Evolutionary conservation across 257 asterid genomes (phyloP), one percentile per base, ranked within the genome.

Genomic region (Nicotiana obtusifolia): DNA sequence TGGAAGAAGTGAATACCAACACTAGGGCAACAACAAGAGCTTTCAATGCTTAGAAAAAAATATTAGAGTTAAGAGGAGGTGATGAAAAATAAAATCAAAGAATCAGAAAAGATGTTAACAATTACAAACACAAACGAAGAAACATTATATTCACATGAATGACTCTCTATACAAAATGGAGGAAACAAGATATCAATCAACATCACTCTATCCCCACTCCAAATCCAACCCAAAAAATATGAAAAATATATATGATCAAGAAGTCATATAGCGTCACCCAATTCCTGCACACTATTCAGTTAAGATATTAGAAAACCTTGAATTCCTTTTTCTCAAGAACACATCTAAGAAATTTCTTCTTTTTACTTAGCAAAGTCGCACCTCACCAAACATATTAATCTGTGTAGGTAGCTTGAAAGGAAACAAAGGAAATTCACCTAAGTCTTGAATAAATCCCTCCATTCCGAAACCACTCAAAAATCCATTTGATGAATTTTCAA

Each of bases 391-490:
- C 64, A 85, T 41, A 81, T 85, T 88, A 73, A 83, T 75, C 10
- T 85, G 88, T 84, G 92, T 84, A 41, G 92, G 2, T 0, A 37
- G 22, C 86, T 87, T 85, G 87, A 87, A 84, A 31, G 97, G 88
- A 56, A 87, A 81, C 2, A 87, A 81, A 76, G 88, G 90, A 65
- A 65, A 86, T 59, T 87, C 91, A 85, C 84, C 84, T 78, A 81
- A 81, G 26, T 88, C 95, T 81, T 86, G 92, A 84, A 90, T 69
- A 75, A 83, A 86, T 61, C 91, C 88, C 80, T 90, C 93, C 24
- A 89, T 82, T 80, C 90, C 92, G 73, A 86, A 84, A 76, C 89
- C 88, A 82, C 84, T 86, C 83, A 88, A 81, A 69, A 71, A 69
- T 2, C 86, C 85, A 64, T 76, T 82, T 16, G 92, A 82, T 65